A percentile compares a stretch with the other conserved stretches of the same genome.
Conservation (phyloP, 306 rosid species). For the Quercus ilex region DNA sequence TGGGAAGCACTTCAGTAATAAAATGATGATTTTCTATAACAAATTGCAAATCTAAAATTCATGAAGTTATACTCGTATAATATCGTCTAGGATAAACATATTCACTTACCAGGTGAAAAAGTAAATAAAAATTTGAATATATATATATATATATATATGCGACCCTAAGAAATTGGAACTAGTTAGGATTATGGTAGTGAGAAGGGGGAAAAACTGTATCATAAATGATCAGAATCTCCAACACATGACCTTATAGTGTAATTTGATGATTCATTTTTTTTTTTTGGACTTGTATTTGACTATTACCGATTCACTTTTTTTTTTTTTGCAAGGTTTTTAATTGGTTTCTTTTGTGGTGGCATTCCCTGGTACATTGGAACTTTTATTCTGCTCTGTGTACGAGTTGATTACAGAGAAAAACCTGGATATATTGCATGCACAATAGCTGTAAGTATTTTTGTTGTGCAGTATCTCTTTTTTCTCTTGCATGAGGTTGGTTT, state of each 20-base stretch:
- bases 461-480: not conserved
- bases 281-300: not conserved
- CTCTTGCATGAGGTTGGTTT: slow-evolving; percentile 1
- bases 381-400: slow-evolving; percentile 53
- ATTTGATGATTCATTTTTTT: not conserved
- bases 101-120: not conserved
- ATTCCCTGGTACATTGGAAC: slow-evolving; percentile 79
- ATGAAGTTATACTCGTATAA: not conserved
- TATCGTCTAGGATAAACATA: not conserved
- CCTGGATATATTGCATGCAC: slow-evolving; percentile 81
- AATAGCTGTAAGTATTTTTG: slow-evolving; percentile 62
- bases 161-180: not conserved
- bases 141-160: not conserved
- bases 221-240: not conserved
- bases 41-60: not conserved
- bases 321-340: slow-evolving; percentile 54
- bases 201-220: not conserved
- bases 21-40: not conserved
- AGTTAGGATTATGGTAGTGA: not conserved
- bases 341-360: slow-evolving; percentile 76
- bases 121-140: not conserved
- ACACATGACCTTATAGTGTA: not conserved
- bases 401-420: slow-evolving; percentile 73
- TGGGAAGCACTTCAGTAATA: not conserved
- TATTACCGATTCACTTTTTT: not conserved